A percentile compares a stretch with the other conserved stretches of the same genome.
phyloP scores from a whole-genome alignment of 2,329 filamentous ascomycete genomes.

The Acarospora socialis region DNA sequence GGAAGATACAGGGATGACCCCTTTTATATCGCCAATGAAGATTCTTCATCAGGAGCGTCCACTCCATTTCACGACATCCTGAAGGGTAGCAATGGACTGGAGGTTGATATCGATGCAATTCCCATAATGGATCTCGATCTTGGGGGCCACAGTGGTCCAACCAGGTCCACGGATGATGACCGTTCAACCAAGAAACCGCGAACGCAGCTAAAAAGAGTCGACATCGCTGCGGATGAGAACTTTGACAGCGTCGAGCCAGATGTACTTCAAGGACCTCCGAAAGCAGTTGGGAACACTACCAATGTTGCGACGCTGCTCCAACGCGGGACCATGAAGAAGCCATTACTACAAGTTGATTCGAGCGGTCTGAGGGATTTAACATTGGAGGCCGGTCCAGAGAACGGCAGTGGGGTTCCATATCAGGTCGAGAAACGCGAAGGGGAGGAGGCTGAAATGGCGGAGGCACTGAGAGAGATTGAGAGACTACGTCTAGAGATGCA shows the following conservation, averaged over 20 bases:
- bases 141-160: conserved; percentile 29
- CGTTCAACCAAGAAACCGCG: conserved; percentile 21
- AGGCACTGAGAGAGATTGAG: conserved; percentile 81
- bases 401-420: conserved; percentile 21
- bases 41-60: conserved; percentile 42
- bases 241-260: conserved; percentile 34
- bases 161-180: conserved; percentile 6
- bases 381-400: conserved; percentile 40
- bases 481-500: conserved; percentile 72
- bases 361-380: conserved; percentile 62
- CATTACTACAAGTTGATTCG: conserved; percentile 72
- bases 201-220: conserved; percentile 44
- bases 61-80: conserved; percentile 70
- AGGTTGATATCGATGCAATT: conserved; percentile 84
- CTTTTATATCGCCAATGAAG: conserved; percentile 64
- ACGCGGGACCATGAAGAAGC: conserved; percentile 39
- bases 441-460: conserved; percentile 79
- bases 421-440: conserved; percentile 54
- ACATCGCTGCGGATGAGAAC: conserved; percentile 61
- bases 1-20: conserved; percentile 86
- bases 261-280: too few relatives aligned
- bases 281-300: neutral
- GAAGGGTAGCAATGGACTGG: conserved; percentile 56
- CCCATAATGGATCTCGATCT: conserved; percentile 89
- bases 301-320: neutral